Conservation (phyloP, 768 basidiomycete genomes). For the Amanita polypyramis region DNA sequence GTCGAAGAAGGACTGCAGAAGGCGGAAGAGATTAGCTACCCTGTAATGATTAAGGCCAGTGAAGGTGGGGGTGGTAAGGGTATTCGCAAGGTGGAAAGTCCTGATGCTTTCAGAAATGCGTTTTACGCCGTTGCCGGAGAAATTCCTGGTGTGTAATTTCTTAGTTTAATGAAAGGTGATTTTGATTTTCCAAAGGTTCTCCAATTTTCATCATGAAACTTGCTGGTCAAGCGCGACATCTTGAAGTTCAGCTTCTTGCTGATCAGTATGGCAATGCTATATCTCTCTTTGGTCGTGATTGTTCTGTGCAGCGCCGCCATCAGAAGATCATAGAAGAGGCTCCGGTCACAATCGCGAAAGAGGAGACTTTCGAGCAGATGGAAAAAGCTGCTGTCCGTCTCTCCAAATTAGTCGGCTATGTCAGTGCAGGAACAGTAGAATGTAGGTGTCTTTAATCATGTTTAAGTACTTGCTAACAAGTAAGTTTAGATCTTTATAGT, state of each 20-base stretch:
- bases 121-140: slow-evolving; percentile 92
- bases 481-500: slow-evolving; percentile 75
- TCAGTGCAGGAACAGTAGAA: slow-evolving; percentile 97
- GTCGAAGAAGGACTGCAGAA: slow-evolving; percentile 81
- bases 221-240: slow-evolving; percentile 91
- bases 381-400: slow-evolving; percentile 98
- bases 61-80: slow-evolving; percentile 99
- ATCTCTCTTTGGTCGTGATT: slow-evolving; percentile 97
- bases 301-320: slow-evolving; percentile 97
- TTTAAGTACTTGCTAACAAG: slow-evolving; percentile 6
- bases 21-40: slow-evolving; percentile 88
- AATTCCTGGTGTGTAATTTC: slow-evolving; percentile 68
- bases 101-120: slow-evolving; percentile 87
- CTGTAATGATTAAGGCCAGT: slow-evolving; percentile 99
- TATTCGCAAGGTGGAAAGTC: slow-evolving; percentile 85
- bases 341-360: slow-evolving; percentile 93
- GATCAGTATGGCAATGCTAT: slow-evolving; percentile 99
- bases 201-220: slow-evolving; percentile 99
- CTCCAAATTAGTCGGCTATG: slow-evolving; percentile 98
- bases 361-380: slow-evolving; percentile 92
- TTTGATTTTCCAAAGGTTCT: slow-evolving; percentile 47
- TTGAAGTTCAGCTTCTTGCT: slow-evolving; percentile 96
- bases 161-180: slow-evolving; percentile 9
- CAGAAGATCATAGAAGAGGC: slow-evolving; percentile 99
- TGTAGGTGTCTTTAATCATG: slow-evolving; percentile 34